Percentiles rank a stretch among this genome's conserved stretches.
These are phyloP conservation scores for Primulina eburnea DNA, from an alignment of 257 asterid species.

Conservation along the genomic window DNA sequence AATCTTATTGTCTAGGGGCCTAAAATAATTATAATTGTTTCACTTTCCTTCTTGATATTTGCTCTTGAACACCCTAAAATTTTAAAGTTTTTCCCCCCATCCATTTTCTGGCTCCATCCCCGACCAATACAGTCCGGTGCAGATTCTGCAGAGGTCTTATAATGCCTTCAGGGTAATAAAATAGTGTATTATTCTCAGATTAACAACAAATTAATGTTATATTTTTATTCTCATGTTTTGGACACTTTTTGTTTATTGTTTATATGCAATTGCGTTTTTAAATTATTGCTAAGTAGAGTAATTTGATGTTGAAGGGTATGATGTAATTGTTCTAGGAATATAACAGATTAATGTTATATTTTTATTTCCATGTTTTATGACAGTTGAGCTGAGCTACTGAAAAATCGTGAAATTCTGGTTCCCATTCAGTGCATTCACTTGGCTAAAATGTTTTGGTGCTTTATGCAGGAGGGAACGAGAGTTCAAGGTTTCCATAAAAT, in stretches of 20 bases:
- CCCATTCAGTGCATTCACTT: not conserved
- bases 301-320: too few relatives aligned
- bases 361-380: not conserved
- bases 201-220: not conserved
- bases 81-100: too few relatives aligned
- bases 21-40: too few relatives aligned
- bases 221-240: not conserved
- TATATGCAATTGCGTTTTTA: not conserved
- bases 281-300: too few relatives aligned
- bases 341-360: not conserved
- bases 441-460: not conserved
- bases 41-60: too few relatives aligned
- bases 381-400: not conserved
- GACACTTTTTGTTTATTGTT: not conserved
- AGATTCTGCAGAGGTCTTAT: too few relatives aligned
- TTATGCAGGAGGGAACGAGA: constrained; percentile 57
- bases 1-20: too few relatives aligned
- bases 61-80: too few relatives aligned
- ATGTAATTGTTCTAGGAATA: not conserved
- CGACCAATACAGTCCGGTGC: too few relatives aligned
- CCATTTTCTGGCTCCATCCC: too few relatives aligned
- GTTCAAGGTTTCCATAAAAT: constrained; percentile 55
- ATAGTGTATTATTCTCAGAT: not conserved
- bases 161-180: not conserved
- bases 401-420: not conserved